Evolutionary conservation across 2,329 filamentous ascomycete genomes (phyloP), one percentile per base, ranked within the genome.

Genomic region (Biscogniauxia mediterranea): DNA sequence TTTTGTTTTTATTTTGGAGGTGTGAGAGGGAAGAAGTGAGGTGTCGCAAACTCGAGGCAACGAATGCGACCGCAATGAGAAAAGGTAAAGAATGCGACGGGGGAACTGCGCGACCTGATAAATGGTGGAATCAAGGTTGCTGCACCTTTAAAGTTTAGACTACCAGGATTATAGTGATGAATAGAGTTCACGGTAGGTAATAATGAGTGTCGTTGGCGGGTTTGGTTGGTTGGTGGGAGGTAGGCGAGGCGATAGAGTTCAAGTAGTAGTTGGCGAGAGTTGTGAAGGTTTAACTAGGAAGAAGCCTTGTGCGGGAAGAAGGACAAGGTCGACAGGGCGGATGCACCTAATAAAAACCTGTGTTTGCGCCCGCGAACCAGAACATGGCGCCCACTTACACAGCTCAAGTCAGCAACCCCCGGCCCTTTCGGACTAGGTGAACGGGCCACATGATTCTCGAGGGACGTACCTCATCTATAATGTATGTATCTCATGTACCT

Each of bases 281-380:
- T 70, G 67, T 66, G 66, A 70, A 65, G 64, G 61, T 61, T 68
- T 60, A 32, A 32, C 28, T 32, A 32, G 60, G 61, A 62, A 59
- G 57, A 46, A 46, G 64, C 61, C 64, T 61, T 60, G 65, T 56
- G 65, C 59, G 57, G 64, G 65, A 64, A 64, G 55, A 56, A 64
- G 58, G 52, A 65, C 56, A 62, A 63, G 63, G 63, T 23, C 61
- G 69, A 66, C 61, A 66, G 69, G 67, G 69, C 70, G 70, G 69
- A 69, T 70, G 69, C 69, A 67, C 68, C 70, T 68, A 71, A 68
- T 66, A 71, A 69, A 67, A 66, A 52, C 53, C 56, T 61, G 60
- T 42, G 4, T 53, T 23, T 58, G 61, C 56, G 56, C 55, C 53
- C 26, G 51, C 56, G 42, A 60, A 68, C 68, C 61, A 57, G 61